A percentile compares a stretch with the other conserved stretches of the same genome.
Conservation (phyloP, 164 flowering plant genomes). For the Vitis cinerea region DNA sequence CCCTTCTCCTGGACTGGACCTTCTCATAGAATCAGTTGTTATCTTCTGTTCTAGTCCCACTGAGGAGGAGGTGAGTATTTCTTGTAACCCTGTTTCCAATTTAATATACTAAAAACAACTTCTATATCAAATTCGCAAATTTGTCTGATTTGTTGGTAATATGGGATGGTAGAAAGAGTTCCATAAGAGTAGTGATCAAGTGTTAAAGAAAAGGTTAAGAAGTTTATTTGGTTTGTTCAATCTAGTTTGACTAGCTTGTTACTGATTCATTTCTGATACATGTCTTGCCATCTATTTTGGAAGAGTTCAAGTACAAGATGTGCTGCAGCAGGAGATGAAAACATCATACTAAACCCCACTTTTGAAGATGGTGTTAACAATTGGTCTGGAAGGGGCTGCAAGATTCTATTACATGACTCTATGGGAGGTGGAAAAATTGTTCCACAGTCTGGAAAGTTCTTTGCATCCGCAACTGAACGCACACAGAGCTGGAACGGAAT, state of each 20-base stretch:
- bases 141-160: background rate
- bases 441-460: conserved; percentile 67
- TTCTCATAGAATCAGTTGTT: conserved; percentile 60
- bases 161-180: background rate
- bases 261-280: background rate
- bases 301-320: conserved; percentile 18
- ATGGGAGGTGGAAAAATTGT: conserved; percentile 80
- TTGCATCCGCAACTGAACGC: conserved; percentile 81
- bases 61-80: conserved; percentile 32
- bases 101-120: too few relatives aligned
- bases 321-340: conserved; percentile 43
- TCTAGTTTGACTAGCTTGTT: background rate
- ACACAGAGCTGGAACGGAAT: conserved; percentile 87
- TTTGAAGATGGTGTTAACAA: conserved; percentile 82
- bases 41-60: conserved; percentile 37
- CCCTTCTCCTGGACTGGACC: conserved; percentile 72
- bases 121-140: too few relatives aligned
- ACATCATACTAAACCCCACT: conserved; percentile 68
- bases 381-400: conserved; percentile 92
- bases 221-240: background rate
- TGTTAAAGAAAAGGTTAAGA: too few relatives aligned
- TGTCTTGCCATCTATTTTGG: background rate
- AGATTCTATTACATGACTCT: conserved; percentile 63
- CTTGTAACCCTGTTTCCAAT: background rate
- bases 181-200: background rate